A percentile compares a stretch with the other conserved stretches of the same genome.
These are phyloP conservation scores for Emmonsiellopsis sp. DNA, from an alignment of 2,329 filamentous ascomycete species.

Conservation along the genomic window DNA sequence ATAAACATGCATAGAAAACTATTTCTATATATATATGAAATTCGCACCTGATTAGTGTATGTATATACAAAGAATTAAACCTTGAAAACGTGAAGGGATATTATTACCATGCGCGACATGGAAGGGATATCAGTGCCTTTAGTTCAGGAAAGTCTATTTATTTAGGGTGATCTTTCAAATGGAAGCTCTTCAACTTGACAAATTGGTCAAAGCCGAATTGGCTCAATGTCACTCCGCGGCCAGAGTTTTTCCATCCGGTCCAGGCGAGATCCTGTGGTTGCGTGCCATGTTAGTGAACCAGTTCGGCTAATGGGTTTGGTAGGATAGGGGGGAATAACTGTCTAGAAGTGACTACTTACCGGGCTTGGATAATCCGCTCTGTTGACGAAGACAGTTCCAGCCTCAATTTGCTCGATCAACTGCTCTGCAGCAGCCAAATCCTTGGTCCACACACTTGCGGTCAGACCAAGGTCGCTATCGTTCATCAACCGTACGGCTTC, in stretches of 20 bases:
- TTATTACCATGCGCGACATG: neutral
- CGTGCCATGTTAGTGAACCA: constrained; percentile 11
- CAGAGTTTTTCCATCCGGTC: constrained; percentile 97
- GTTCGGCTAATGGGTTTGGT: constrained; percentile 4
- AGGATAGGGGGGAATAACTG: constrained; percentile 6
- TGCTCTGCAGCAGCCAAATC: constrained; percentile 66
- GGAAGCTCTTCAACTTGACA: constrained; percentile 91
- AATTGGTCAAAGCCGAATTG: constrained; percentile 91
- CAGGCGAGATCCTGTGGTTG: constrained; percentile 70
- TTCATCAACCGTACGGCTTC: constrained; percentile 86
- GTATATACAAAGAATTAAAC: neutral
- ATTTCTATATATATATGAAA: too few relatives aligned
- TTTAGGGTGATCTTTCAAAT: constrained; percentile 70
- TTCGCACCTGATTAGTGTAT: neutral
- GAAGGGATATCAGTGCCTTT: too few relatives aligned
- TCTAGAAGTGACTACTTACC: constrained; percentile 46
- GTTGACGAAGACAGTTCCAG: constrained; percentile 94
- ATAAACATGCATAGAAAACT: too few relatives aligned
- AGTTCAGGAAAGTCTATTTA: constrained; percentile 14
- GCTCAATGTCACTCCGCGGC: constrained; percentile 82
- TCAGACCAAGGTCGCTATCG: constrained; percentile 86
- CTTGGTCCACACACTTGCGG: constrained; percentile 96
- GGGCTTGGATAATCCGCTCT: constrained; percentile 86
- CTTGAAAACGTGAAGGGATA: constrained; percentile 16
- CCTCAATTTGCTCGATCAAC: constrained; percentile 72